These are phyloP conservation scores for Suhomyces prunicola DNA, from an alignment of 805 yeast genomes.

Conservation along the genomic window DNA sequence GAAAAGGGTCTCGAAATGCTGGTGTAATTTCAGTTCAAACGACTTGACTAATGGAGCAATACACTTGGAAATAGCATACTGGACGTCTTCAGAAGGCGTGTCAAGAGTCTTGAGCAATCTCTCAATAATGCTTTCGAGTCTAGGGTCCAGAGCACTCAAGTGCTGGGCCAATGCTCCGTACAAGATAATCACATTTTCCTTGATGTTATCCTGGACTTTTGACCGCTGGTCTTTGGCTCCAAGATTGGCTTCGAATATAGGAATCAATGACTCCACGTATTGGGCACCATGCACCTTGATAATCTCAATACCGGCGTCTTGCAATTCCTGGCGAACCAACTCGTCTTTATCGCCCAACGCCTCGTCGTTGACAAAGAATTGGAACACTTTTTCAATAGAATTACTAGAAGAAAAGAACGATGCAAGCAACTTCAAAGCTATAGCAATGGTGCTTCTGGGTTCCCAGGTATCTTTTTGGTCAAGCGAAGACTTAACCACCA, in stretches of 20 bases:
- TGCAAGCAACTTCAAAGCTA: constrained; percentile 57
- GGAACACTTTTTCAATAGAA: constrained; percentile 53
- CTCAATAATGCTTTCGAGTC: constrained; percentile 63
- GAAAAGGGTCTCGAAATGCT: constrained; percentile 57
- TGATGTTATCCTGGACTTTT: constrained; percentile 55
- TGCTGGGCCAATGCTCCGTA: constrained; percentile 93
- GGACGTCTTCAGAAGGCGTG: constrained; percentile 88
- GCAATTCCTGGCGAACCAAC: constrained; percentile 74
- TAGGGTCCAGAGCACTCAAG: constrained; percentile 59
- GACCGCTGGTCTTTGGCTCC: constrained; percentile 47
- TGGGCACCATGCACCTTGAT: constrained; percentile 63
- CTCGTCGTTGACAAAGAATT: constrained; percentile 57
- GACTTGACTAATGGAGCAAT: constrained; percentile 75
- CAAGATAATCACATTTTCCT: constrained; percentile 77
- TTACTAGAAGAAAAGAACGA: constrained; percentile 37
- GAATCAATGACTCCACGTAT: constrained; percentile 70
- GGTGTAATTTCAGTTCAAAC: constrained; percentile 48
- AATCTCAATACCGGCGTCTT: constrained; percentile 81
- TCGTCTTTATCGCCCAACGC: constrained; percentile 75
- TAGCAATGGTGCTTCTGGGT: constrained; percentile 76
- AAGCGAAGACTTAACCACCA: constrained; percentile 59
- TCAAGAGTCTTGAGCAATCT: constrained; percentile 71
- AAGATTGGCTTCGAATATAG: constrained; percentile 73
- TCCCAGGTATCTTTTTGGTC: constrained; percentile 80
- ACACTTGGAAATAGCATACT: constrained; percentile 81